phyloP scores from a whole-genome alignment of 371 early-diverging fungal genomes.

The Mortierella sp. region DNA sequence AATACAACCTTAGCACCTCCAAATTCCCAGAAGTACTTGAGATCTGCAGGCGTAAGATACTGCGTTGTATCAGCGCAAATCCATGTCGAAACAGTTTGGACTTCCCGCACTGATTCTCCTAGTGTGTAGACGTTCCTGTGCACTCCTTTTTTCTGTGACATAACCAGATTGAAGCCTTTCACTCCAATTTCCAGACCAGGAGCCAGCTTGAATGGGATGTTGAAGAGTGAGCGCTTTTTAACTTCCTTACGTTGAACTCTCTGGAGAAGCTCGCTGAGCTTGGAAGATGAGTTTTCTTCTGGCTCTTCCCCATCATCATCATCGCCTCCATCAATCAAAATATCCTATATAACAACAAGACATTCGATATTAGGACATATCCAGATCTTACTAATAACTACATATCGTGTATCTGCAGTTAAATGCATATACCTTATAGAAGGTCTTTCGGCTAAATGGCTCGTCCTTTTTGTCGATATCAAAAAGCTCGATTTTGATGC shows the following conservation, averaged over 20 bases:
- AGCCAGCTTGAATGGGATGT: conserved; percentile 64
- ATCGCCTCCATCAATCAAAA: conserved; percentile 29
- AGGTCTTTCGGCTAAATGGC: conserved; percentile 59
- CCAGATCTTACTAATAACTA: too few species aligned
- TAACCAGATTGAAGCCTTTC: conserved; percentile 68
- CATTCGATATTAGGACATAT: neutral
- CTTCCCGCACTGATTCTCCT: conserved; percentile 68
- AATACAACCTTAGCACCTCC: conserved; percentile 48
- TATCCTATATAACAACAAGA: conserved; percentile 16
- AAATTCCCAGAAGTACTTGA: conserved; percentile 59
- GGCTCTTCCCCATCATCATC: conserved; percentile 30
- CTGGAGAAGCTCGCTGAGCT: conserved; percentile 62
- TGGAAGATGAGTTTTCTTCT: conserved; percentile 28
- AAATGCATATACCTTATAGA: conserved; percentile 60
- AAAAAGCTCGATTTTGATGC: conserved; percentile 71
- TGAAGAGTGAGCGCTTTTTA: conserved; percentile 67
- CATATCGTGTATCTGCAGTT: neutral
- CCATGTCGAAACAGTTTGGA: conserved; percentile 65
- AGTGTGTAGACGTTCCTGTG: conserved; percentile 63
- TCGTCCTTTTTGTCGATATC: conserved; percentile 62
- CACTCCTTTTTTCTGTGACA: conserved; percentile 60
- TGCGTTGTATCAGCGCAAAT: conserved; percentile 69
- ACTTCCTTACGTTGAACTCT: conserved; percentile 67
- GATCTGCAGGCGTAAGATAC: conserved; percentile 63
- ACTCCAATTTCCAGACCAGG: conserved; percentile 72